Base-by-base conservation (phyloP, 2,329 filamentous ascomycete species). In the Paraphaeosphaeria minitans region DNA sequence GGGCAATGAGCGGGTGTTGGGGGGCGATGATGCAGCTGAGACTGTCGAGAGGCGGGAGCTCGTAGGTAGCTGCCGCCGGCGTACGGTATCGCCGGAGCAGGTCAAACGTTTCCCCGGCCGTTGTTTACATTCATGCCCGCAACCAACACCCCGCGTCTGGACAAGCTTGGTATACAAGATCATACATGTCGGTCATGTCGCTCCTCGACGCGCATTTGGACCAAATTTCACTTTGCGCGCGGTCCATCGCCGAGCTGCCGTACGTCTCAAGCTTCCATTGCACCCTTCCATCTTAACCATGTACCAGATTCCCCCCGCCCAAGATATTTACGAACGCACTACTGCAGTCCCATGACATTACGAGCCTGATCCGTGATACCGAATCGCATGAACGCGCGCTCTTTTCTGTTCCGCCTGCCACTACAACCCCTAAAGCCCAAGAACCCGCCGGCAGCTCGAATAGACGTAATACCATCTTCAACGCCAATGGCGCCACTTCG, bases 311-410 rank as follows among this genome's bases (percentile, higher is more conserved):
- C 69, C 92, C 92, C 42, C 87, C 87, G 1, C 92, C 94, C n/a
- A 96, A 92, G 71, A 93, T 95, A 72, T 99, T 98, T 80, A 95
- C 93, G 66, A 97, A 96, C 76, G 93, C 95, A 35, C 85, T 99
- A 41, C 87, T 98, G 50, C 88, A 89, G 57, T 88, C 88, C 66
- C 89, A 93, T 77, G 95, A 99, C 77, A 98, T 99, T 67, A 98
- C 95, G 4, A 87, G 91, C 13, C 82, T 99, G 49, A 97, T 99
- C 71, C 91, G 95, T 60, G 95, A 99, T 76, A 97, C 94, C 3
- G 95, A 99, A 78, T 81, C 90, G 22, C 94, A 98, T 79, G 95
- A 99, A 77, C 90, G 93, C 70, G 94, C 94, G 7, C 87, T 99
- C 19, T 99, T 98, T 81, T 96, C 94, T 39, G 89, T 97, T 0